Base-by-base conservation (phyloP, 495 filamentous ascomycete genomes). In the Xylaria scruposa region DNA sequence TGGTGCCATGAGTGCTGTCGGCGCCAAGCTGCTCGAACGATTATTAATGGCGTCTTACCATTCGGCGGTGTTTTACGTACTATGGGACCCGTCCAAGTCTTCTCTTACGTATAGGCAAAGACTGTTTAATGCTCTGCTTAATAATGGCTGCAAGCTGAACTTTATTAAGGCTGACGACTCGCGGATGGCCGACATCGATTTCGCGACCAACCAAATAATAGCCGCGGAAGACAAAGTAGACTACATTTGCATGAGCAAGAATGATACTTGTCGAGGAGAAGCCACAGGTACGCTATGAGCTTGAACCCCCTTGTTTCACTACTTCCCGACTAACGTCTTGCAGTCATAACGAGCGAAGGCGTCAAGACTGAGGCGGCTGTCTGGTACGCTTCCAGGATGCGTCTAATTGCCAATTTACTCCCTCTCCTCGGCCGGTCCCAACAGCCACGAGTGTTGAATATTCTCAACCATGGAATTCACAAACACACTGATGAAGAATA, bases 201-300 rank as follows among this genome's bases (percentile, higher is more conserved):
- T 13, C 1, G 67, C 70, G 10, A 65, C 56, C 72, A 4, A 49
- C 1, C 51, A 51, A 9, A 72, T 78, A 67, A 10, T n/a, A 0
- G 67, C 42, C 0, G 47, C 49, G 0, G 63, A 73, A 36, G 68
- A 19, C 0, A 75, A 72, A 51, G 72, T 75, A 13, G 74, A 79
- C 44, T 78, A 70, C 24, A 51, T 79, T 12, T 79, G 49, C 58
- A 76, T 79, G 70, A 74, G 73, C 53, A 67, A 68, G n/a, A 75
- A 74, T 0, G 29, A 69, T 7, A 29, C 76, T 17, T 74, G 70
- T 7, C 2, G 72, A 3, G 40, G 29, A 21, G 70, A 74, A 1
- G 31, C 72, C 9, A 40, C 38, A 29, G 70, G 75, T 70, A 70
- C 0, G 72, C 47, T 21, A 7, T 6, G 13, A 26, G 38, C 4